Base-by-base conservation (phyloP, 352 stramenopile genomes). In the Pilasporangium apinafurcum region DNA sequence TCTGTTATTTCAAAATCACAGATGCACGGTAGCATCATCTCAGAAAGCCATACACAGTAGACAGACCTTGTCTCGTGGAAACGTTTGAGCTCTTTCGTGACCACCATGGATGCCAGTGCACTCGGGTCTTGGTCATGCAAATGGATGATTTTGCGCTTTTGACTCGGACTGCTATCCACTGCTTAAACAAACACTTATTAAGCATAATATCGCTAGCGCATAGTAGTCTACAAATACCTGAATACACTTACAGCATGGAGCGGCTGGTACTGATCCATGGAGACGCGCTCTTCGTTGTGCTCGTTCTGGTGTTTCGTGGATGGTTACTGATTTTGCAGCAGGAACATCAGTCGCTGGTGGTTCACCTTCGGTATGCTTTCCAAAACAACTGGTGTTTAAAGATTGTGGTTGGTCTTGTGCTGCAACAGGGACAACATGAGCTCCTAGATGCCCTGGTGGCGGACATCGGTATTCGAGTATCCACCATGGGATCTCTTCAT, bases 121-220 rank as follows among this genome's bases (percentile, higher is more conserved):
- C 55, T 61, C 14, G 56, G 39, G 22, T 83, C 70, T 4, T 52
- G 48, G 9, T 71, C 55, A 31, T 68, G 63, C 18, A 80, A 39
- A 10, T 67, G 53, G 13, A 70, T 51, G 50, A 85, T 75, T 50
- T 86, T 86, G 46, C 77, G 71, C 53, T 89, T 86, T 37, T 83
- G 73, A 22, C 63, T 86, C 8, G 77, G 73, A 52, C 77, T 86
- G 25, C 10, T 27, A 21, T 27, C 8, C 13, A 30, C n/a, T n/a
- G n/a, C n/a, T n/a, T n/a, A n/a, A n/a, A n/a, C n/a, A n/a, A n/a
- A n/a, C n/a, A n/a, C n/a, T n/a, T n/a, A n/a, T n/a, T n/a, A n/a
- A n/a, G n/a, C n/a, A n/a, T n/a, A n/a, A n/a, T n/a, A n/a, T n/a
- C n/a, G n/a, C n/a, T n/a, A n/a, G n/a, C n/a, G n/a, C n/a, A n/a